phyloP scores from a whole-genome alignment of 1,284 basidiomycete species.

The Fistulina hepatica region DNA sequence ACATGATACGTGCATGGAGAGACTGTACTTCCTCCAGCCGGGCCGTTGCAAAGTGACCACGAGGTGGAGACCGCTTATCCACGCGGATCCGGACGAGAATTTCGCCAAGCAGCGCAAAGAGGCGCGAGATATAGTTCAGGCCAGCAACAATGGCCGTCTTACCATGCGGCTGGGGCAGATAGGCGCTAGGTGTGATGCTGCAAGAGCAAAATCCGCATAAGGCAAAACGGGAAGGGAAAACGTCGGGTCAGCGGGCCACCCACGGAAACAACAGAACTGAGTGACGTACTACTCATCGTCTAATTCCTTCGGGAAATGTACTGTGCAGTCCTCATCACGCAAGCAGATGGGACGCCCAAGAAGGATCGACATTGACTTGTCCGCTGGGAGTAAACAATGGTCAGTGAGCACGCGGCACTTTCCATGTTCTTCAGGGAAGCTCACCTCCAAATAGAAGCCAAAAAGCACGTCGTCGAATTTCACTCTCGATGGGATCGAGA shows the following conservation, averaged over 20 bases:
- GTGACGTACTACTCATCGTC: conserved; percentile 74
- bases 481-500: conserved; percentile 75
- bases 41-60: conserved; percentile 72
- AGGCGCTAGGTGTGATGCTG: conserved; percentile 71
- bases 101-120: conserved; percentile 74
- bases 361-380: conserved; percentile 81
- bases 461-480: conserved; percentile 71
- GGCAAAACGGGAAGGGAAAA: conserved; percentile 27
- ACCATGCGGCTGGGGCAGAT: conserved; percentile 71
- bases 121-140: conserved; percentile 76
- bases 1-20: conserved; percentile 59
- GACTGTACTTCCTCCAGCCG: conserved; percentile 71
- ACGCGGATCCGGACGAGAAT: conserved; percentile 75
- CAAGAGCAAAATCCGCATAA: conserved; percentile 15
- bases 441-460: conserved; percentile 78
- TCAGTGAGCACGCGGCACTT: conserved; percentile 5
- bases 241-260: no score
- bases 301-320: conserved; percentile 75
- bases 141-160: conserved; percentile 76
- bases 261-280: conserved; percentile 13
- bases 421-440: conserved; percentile 17
- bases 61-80: conserved; percentile 73
- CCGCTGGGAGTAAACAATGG: conserved; percentile 36
- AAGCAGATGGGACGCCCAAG: conserved; percentile 71
- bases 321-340: conserved; percentile 78